Conservation (phyloP, 768 basidiomycete species). For the Lentinula sp. region DNA sequence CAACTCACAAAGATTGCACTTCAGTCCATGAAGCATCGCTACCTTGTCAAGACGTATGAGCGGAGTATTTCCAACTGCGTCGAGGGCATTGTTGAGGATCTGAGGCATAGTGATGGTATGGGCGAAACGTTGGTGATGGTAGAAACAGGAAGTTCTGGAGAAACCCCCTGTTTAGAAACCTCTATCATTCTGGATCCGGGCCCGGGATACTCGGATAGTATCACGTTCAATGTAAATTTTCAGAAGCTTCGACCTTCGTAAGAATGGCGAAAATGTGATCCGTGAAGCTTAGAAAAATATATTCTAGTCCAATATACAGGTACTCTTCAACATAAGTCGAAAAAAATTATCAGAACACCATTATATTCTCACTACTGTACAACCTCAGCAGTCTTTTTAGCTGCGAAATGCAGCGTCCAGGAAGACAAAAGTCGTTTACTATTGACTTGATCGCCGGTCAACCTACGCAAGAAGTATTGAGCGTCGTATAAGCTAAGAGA, state of each 20-base stretch:
- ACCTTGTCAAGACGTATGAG: constrained; percentile 82
- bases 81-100: constrained; percentile 75
- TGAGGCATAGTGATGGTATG: constrained; percentile 17
- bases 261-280: too few relatives aligned
- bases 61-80: constrained; percentile 87
- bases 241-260: too few relatives aligned
- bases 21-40: constrained; percentile 63
- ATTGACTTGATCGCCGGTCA: constrained; percentile 84
- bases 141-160: not conserved
- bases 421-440: constrained; percentile 74
- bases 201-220: too few relatives aligned
- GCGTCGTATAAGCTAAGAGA: constrained; percentile 8
- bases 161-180: not conserved
- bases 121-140: not conserved
- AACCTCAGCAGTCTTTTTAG: constrained; percentile 47
- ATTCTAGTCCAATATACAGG: not conserved
- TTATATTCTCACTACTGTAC: not conserved
- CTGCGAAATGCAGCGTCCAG: constrained; percentile 94
- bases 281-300: not conserved
- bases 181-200: too few relatives aligned
- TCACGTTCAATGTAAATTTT: too few relatives aligned
- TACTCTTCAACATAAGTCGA: not conserved
- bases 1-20: constrained; percentile 83
- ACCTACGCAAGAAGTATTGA: constrained; percentile 32
- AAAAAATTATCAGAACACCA: not conserved